Conservation (phyloP, 768 basidiomycete species). For the Pleurotus cornucopiae region DNA sequence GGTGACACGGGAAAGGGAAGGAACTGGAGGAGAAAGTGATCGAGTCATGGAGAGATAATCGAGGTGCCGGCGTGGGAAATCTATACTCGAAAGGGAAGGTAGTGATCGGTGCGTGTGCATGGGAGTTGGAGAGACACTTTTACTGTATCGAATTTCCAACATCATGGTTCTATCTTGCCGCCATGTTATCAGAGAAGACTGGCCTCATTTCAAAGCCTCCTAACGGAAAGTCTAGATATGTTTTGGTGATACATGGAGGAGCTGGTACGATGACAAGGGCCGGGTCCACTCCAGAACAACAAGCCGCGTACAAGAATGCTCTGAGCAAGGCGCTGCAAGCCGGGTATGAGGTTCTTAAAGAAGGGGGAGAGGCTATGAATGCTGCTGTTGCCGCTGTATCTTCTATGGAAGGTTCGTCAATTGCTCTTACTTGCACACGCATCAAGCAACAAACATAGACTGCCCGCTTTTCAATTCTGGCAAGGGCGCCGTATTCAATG, state of each 20-base stretch:
- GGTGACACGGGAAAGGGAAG: neutral
- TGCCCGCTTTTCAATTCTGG: conserved; percentile 75
- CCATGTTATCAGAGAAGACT: neutral
- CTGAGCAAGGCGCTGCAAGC: conserved; percentile 52
- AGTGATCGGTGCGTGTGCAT: no score
- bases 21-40: conserved; percentile 6
- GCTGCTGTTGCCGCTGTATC: conserved; percentile 74
- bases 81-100: neutral
- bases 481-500: conserved; percentile 81
- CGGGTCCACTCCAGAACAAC: conserved; percentile 56
- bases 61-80: conserved; percentile 2
- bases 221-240: conserved; percentile 16
- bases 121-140: no score
- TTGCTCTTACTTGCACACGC: neutral
- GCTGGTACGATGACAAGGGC: conserved; percentile 65
- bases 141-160: no score
- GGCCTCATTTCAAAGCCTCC: neutral
- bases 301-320: conserved; percentile 50
- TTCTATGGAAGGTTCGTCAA: conserved; percentile 59
- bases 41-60: neutral
- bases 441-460: conserved; percentile 35
- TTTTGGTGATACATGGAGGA: conserved; percentile 77
- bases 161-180: neutral
- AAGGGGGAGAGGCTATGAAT: conserved; percentile 80
- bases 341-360: conserved; percentile 57